Conservation (phyloP, 108 stramenopile genomes). For the Bacterosira constricta region DNA sequence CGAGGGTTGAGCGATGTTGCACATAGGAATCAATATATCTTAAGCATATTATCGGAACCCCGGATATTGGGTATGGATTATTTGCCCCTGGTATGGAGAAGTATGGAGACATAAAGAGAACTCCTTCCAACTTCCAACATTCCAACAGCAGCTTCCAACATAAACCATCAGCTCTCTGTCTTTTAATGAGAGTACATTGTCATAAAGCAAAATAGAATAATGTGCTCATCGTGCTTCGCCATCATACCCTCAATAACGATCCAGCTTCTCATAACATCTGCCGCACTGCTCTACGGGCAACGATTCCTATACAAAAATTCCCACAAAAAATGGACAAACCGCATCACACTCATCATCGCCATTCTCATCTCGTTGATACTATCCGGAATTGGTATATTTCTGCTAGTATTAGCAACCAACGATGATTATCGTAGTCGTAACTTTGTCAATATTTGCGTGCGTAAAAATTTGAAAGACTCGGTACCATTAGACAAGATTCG, state of each 20-base stretch:
- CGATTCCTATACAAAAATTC: conserved; percentile 18
- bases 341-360: conserved; percentile 21
- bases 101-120: too few species aligned
- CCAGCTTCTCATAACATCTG: conserved; percentile 33
- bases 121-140: too few species aligned
- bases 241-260: conserved; percentile 27
- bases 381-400: conserved; percentile 18
- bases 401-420: conserved; percentile 14
- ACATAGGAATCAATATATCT: too few species aligned
- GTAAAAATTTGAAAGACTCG: conserved; percentile 20
- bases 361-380: conserved; percentile 20
- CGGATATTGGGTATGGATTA: too few species aligned
- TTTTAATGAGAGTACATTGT: too few species aligned
- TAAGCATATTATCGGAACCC: too few species aligned
- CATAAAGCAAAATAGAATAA: background rate
- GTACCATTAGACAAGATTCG: conserved; percentile 35
- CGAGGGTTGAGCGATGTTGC: too few species aligned
- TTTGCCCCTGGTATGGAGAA: too few species aligned
- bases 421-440: conserved; percentile 20
- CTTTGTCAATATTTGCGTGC: conserved; percentile 31
- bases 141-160: too few species aligned
- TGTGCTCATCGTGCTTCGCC: conserved; percentile 31
- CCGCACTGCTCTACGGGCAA: conserved; percentile 34
- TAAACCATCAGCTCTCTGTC: too few species aligned
- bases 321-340: conserved; percentile 35